Conservation (phyloP, 257 asterid species). For the Ophiorrhiza pumila region DNA sequence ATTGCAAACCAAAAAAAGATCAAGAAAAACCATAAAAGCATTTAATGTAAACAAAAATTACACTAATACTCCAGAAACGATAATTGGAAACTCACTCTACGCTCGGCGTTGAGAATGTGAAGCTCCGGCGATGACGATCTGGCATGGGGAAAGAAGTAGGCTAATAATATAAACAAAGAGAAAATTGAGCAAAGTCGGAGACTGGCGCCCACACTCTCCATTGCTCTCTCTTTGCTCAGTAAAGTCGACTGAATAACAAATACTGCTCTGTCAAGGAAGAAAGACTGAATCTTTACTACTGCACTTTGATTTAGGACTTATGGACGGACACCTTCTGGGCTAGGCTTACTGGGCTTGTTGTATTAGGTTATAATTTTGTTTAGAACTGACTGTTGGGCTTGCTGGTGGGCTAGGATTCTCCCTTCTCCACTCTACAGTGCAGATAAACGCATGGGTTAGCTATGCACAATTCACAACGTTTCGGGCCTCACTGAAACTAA, state of each 20-base stretch:
- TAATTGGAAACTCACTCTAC: slow-evolving; percentile 48
- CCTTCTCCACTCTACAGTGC: too few species aligned
- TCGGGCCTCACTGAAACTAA: too few species aligned
- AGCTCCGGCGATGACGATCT: slow-evolving; percentile 46
- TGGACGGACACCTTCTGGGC: background rate
- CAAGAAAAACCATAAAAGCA: background rate
- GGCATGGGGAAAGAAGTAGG: slow-evolving; percentile 28
- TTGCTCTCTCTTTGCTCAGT: slow-evolving; percentile 10
- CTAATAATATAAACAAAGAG: slow-evolving; percentile 29
- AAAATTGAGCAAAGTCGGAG: slow-evolving; percentile 28
- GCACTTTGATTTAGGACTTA: background rate
- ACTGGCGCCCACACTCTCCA: slow-evolving; percentile 42
- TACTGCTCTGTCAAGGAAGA: too few species aligned
- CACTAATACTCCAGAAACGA: background rate
- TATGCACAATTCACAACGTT: too few species aligned
- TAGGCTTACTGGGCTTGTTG: too few species aligned
- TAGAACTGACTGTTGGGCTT: too few species aligned
- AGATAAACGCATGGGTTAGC: too few species aligned
- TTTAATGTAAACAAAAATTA: background rate
- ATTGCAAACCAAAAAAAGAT: too few species aligned
- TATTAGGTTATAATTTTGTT: too few species aligned
- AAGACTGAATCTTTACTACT: too few species aligned
- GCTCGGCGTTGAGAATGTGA: slow-evolving; percentile 83
- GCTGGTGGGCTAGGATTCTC: slow-evolving; percentile 1
- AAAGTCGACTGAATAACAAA: background rate